Evolutionary conservation across 306 rosid genomes (phyloP), one percentile per base, ranked within the genome.

Genomic region (Comarum palustre): DNA sequence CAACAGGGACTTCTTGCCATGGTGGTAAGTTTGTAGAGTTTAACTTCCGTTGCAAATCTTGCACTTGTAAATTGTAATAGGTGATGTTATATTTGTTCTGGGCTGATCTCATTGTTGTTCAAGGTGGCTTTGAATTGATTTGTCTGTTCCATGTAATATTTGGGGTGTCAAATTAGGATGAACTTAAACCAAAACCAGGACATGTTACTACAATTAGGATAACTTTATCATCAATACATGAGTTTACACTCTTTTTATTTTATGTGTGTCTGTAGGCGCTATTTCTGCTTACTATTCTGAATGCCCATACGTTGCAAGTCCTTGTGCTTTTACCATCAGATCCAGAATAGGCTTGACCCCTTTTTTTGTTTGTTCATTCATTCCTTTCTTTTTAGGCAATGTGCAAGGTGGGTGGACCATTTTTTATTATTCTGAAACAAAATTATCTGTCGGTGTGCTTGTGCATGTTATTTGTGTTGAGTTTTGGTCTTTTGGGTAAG

Each of bases 1-100:
- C 89, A 85, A 76, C 46, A 63, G 72, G 90, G 85, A 68, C 87
- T 95, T 75, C 92, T 95, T 67, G 87, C 88, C 24, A 86, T 92
- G 92, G 99, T 83, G 24, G 99, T 95, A 81, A 86, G 96, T 87
- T 76, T 79, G 47, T 69, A 42, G 50, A 16, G 22, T 75, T 55
- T 61, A 54, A 57, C 46, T 45, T 51, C 57, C 16, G 19, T 34
- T 72, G 19, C 42, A 57, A 75, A 65, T 61, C 74, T 83, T 80
- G 34, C 48, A 68, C 57, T 68, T 62, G 27, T 57, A 27, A n/a
- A 19, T 27, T 57, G 48, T 71, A 57, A 57, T 57, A 55, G 27
- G 66, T 34, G 41, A 69, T 9, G 14, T 62, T 61, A 29, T 32
- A 64, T 34, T 14, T 8, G 2, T 47, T 64, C 50, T 39, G 4